Conservation (phyloP, 225 moss, liverwort and hornwort species). For the Bryoerythrophyllum caledonicum region DNA sequence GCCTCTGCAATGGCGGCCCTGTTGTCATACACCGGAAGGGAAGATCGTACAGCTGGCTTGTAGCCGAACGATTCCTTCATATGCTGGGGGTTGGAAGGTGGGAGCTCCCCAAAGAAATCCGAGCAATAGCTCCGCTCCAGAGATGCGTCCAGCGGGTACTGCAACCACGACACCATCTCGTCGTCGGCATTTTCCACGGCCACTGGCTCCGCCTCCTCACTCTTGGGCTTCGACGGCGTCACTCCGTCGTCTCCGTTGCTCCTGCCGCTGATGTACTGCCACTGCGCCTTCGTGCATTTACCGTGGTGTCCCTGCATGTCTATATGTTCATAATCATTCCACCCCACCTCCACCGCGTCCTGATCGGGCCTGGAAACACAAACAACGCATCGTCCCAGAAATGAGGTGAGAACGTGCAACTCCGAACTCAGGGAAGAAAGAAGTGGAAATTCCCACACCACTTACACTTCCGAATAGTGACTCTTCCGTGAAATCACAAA, state of each 20-base stretch:
- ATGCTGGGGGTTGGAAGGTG: conserved; percentile 32
- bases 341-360: conserved; percentile 32
- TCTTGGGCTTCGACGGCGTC: conserved; percentile 45
- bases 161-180: conserved; percentile 67
- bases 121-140: conserved; percentile 60
- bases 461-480: conserved; percentile 59
- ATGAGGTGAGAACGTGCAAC: neutral
- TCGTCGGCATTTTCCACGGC: conserved; percentile 27
- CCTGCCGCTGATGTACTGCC: conserved; percentile 48
- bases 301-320: conserved; percentile 40
- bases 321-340: conserved; percentile 46
- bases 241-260: conserved; percentile 49
- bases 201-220: conserved; percentile 25
- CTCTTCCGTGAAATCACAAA: conserved; percentile 39
- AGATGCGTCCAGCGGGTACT: conserved; percentile 64
- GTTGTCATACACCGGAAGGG: conserved; percentile 26
- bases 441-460: neutral
- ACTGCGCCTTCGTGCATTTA: conserved; percentile 38
- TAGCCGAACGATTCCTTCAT: conserved; percentile 42
- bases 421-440: neutral
- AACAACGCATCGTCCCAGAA: neutral
- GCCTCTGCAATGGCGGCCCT: conserved; percentile 52
- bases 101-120: conserved; percentile 69
- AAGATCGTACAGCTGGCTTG: conserved; percentile 22
- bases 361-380: conserved; percentile 49